Evolutionary conservation across 192 early-diverging fungal genomes (phyloP).

Genomic region (Entomortierella beljakovae): DNA sequence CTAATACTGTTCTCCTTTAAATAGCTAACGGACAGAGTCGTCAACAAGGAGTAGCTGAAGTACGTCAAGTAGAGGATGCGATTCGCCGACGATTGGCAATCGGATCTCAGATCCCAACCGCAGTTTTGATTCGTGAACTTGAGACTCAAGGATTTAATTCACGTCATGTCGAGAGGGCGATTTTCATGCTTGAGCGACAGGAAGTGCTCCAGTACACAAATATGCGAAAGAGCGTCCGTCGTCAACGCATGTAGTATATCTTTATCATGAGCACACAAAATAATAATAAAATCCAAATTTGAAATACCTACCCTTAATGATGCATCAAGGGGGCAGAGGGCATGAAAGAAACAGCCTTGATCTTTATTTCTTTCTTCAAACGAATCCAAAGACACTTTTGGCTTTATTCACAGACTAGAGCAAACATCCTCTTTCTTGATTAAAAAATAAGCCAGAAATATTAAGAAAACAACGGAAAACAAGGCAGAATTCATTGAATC

Average conservation of each 20-base stretch:
- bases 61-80: slow-evolving; percentile 84
- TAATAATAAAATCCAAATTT: neutral
- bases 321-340: too few relatives aligned
- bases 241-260: slow-evolving; percentile 33
- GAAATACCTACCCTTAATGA: neutral
- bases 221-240: slow-evolving; percentile 68
- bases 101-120: slow-evolving; percentile 78
- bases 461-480: neutral
- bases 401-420: too few relatives aligned
- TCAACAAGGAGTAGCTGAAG: slow-evolving; percentile 76
- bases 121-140: slow-evolving; percentile 62
- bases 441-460: neutral
- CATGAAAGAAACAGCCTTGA: too few relatives aligned
- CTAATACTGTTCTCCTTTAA: slow-evolving; percentile 3
- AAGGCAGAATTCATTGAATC: neutral
- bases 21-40: slow-evolving; percentile 85
- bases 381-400: too few relatives aligned
- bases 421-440: neutral
- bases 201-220: slow-evolving; percentile 86
- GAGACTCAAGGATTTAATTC: slow-evolving; percentile 58
- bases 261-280: neutral
- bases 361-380: too few relatives aligned
- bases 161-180: slow-evolving; percentile 67
- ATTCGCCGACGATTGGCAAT: slow-evolving; percentile 89
- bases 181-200: slow-evolving; percentile 84